Percentiles rank a stretch among this genome's conserved stretches.
Evolutionary conservation across 2,329 filamentous ascomycete species (phyloP).

Genomic region (Teratosphaeria zuluensis): DNA sequence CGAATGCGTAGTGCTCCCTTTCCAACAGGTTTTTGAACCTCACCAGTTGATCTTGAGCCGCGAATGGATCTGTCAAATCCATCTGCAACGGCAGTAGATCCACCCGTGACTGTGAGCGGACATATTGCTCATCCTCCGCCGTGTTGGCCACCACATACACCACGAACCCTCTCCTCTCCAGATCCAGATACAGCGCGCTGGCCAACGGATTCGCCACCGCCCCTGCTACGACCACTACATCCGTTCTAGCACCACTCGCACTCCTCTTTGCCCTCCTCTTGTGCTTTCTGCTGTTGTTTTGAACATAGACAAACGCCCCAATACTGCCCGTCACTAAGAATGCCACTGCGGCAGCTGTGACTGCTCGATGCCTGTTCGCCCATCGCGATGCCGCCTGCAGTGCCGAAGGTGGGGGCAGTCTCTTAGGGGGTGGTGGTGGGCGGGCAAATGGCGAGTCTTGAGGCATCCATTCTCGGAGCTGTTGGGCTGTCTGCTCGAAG

Average conservation of each 20-base stretch:
- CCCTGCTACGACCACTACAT: constrained; percentile 84
- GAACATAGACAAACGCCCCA: constrained; percentile 43
- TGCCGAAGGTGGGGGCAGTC: constrained; percentile 33
- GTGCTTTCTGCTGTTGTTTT: constrained; percentile 48
- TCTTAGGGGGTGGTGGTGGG: constrained; percentile 34
- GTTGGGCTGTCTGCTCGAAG: constrained; percentile 64
- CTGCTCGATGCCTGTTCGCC: constrained; percentile 62
- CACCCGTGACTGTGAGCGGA: constrained; percentile 64
- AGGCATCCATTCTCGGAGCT: constrained; percentile 59
- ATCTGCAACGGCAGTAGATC: constrained; percentile 77
- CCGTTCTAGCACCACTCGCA: constrained; percentile 71
- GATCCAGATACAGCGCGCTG: constrained; percentile 69
- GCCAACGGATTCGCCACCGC: constrained; percentile 76
- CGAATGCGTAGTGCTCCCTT: constrained; percentile 64
- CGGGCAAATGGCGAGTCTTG: constrained; percentile 65
- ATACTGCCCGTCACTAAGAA: constrained; percentile 55
- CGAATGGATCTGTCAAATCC: constrained; percentile 68
- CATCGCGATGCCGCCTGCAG: constrained; percentile 57
- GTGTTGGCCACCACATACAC: constrained; percentile 83
- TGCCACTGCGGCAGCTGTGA: constrained; percentile 62
- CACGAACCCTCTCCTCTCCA: constrained; percentile 86
- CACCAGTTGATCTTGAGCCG: constrained; percentile 58
- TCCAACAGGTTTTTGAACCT: constrained; percentile 64
- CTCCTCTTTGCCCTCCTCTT: constrained; percentile 70
- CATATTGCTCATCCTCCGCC: constrained; percentile 71